Evolutionary conservation across 371 early-diverging fungal genomes (phyloP).

Genomic region (Mucor plumbeus): DNA sequence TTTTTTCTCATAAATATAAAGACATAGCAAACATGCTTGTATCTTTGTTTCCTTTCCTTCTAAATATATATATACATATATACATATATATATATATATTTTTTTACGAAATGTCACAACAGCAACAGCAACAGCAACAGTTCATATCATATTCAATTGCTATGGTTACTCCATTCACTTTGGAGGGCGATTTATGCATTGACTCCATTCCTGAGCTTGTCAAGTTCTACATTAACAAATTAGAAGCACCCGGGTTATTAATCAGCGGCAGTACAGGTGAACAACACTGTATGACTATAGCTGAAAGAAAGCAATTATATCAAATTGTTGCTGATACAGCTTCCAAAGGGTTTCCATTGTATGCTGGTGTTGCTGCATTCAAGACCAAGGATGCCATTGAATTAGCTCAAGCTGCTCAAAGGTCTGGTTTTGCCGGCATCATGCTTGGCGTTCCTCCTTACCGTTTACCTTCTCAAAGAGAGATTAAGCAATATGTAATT

Average conservation of each 20-base stretch:
- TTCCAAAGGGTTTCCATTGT: conserved; percentile 22
- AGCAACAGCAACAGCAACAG: background rate
- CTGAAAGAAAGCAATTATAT: conserved; percentile 35
- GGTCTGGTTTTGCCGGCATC: conserved; percentile 28
- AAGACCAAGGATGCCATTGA: conserved; percentile 37
- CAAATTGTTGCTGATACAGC: conserved; percentile 15
- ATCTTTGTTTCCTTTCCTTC: background rate
- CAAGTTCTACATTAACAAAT: conserved; percentile 27
- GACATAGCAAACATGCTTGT: background rate
- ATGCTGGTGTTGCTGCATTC: conserved; percentile 43
- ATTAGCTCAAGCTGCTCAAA: conserved; percentile 28
- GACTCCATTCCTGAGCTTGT: conserved; percentile 29
- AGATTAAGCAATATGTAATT: conserved; percentile 25
- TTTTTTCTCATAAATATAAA: background rate
- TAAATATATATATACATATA: no score
- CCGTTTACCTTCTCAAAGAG: conserved; percentile 27
- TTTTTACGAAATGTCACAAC: background rate
- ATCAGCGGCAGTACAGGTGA: conserved; percentile 38
- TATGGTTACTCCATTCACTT: conserved; percentile 36
- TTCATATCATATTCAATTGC: conserved; percentile 31
- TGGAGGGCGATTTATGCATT: conserved; percentile 21
- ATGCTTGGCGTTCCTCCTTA: conserved; percentile 44
- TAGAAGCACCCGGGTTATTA: conserved; percentile 31
- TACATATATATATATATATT: no score
- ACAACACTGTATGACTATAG: conserved; percentile 38